Evolutionary conservation across 192 early-diverging fungal genomes (phyloP).

Genomic region (Tieghemiomyces parasiticus): DNA sequence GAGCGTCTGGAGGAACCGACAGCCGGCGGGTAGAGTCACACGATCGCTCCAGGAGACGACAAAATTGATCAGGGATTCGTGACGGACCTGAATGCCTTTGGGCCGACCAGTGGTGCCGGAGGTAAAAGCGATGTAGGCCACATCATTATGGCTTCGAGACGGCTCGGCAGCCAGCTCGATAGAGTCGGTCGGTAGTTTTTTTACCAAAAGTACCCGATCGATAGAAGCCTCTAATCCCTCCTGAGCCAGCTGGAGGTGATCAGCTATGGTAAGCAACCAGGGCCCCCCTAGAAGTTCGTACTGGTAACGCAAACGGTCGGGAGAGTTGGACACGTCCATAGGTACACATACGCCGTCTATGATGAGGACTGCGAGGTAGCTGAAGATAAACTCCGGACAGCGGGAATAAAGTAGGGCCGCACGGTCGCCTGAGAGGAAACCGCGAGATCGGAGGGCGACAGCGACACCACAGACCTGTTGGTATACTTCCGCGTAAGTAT

Average conservation of each 20-base stretch:
- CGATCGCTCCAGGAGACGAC: too few relatives aligned
- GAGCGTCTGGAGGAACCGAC: not conserved
- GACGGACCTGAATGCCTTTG: not conserved
- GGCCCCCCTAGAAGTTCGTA: not conserved
- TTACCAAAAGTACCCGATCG: not conserved
- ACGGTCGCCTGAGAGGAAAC: not conserved
- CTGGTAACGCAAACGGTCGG: not conserved
- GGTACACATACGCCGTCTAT: not conserved
- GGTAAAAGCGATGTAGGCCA: constrained; percentile 2
- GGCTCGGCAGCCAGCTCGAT: not conserved
- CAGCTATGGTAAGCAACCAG: not conserved
- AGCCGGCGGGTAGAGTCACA: not conserved
- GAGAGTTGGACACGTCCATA: not conserved
- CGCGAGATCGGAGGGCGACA: not conserved
- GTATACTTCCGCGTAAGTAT: not conserved
- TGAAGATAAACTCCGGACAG: not conserved
- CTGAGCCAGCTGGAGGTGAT: not conserved
- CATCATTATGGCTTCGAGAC: not conserved
- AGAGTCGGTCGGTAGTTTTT: not conserved
- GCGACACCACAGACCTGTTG: not conserved
- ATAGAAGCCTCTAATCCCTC: not conserved
- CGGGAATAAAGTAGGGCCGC: not conserved
- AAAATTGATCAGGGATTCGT: not conserved
- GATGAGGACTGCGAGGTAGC: not conserved
- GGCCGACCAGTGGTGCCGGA: constrained; percentile 3